Base-by-base conservation (phyloP, 768 basidiomycete genomes). In the Xerocomellus amylosporus region DNA sequence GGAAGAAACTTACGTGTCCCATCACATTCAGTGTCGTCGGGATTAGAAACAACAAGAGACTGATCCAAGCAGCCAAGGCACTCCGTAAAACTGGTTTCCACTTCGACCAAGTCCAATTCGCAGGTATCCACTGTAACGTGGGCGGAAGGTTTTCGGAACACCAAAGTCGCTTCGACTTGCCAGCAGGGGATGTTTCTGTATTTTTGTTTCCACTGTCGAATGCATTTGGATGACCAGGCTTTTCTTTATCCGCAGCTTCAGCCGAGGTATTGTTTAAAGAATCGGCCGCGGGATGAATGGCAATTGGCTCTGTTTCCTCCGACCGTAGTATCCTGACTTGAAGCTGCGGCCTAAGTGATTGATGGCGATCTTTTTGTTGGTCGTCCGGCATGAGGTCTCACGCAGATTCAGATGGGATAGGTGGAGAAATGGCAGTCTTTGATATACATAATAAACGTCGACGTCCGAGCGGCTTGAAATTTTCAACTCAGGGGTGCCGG, bases 1-100 rank as follows among this genome's bases (percentile, higher is more conserved):
- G 12, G 4, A 41, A 44, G 9, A 46, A 4, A 38, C 51, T 38
- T 57, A 85, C 88, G 72, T 82, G 80, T 0, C 88, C 88, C 69
- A 89, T 68, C 20, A 77, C 58, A 3, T 59, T 54, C 63, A 82
- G 70, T 2, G 81, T 75, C 2, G 48, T 54, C 0, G 81, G 80
- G 40, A 87, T 81, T 15, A 86, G 67, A 64, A 89, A 82, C 4
- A 89, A 63, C 10, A 88, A 63, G 0, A 78, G 65, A n/a, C 82
- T 74, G 2, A 86, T 58, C 86, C 86, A 90, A 17, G 79, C 86
- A 1, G 81, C 74, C 38, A 85, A 46, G 13, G 85, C 79, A 58
- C 81, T 81, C 50, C 88, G 81, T 37, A 90, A 71, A 10, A 77
- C 80, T 4, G 85, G 83, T 67, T 86, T 86, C 60, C 84, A 54